Percentiles rank a stretch among this genome's conserved stretches.
These are phyloP conservation scores for Ensete ventricosum DNA, from an alignment of 176 grass and related monocot species.

Conservation along the genomic window DNA sequence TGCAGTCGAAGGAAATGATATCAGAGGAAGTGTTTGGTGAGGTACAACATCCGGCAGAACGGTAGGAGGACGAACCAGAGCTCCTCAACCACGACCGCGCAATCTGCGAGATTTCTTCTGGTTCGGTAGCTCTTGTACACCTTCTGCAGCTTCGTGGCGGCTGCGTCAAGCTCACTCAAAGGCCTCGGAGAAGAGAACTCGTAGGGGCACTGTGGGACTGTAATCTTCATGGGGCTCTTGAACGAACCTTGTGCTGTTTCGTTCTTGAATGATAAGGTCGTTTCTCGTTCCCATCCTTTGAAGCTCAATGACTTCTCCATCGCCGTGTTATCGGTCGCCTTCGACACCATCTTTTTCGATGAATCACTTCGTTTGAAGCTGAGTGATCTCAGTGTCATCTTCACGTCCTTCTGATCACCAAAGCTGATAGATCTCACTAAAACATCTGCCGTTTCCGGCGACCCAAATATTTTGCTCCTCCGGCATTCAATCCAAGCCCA, in stretches of 20 bases:
- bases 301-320: neutral
- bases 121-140: slow-evolving; percentile 2
- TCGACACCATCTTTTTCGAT: neutral
- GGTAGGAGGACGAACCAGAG: slow-evolving; percentile 44
- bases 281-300: neutral
- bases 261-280: neutral
- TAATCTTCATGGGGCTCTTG: neutral
- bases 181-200: neutral
- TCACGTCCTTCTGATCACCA: too few species aligned
- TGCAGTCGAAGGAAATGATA: slow-evolving; percentile 13
- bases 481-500: slow-evolving; percentile 27
- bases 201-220: neutral
- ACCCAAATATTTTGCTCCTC: too few species aligned
- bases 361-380: neutral
- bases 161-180: neutral
- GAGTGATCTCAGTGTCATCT: too few species aligned
- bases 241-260: neutral
- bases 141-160: neutral
- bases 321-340: neutral
- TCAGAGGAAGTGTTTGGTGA: neutral
- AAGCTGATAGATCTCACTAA: too few species aligned
- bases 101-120: slow-evolving; percentile 3
- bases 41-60: neutral
- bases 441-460: too few species aligned
- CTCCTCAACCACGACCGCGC: slow-evolving; percentile 52